These are phyloP conservation scores for Magnolia changhungtana DNA, from an alignment of 164 flowering plant species.

Conservation along the genomic window DNA sequence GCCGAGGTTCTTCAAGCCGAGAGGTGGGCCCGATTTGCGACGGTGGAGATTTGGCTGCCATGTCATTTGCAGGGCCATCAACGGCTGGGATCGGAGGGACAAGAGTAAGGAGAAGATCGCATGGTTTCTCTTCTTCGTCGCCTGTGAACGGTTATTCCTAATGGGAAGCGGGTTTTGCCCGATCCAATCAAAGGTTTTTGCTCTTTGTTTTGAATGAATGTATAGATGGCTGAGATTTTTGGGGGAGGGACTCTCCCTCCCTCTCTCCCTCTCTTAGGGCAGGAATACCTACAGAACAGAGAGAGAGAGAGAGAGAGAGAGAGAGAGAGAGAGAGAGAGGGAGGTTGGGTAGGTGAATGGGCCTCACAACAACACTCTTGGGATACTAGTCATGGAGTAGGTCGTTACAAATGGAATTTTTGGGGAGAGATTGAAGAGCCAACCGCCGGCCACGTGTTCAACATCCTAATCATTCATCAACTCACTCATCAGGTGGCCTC, in stretches of 20 bases:
- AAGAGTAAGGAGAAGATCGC: not conserved
- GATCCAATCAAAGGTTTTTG: not conserved
- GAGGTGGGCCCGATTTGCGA: conserved; percentile 41
- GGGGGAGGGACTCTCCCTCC: not conserved
- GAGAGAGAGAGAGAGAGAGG: no score
- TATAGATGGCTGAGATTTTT: not conserved
- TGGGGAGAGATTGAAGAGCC: no score
- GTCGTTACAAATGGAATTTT: no score
- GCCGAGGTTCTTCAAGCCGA: conserved; percentile 86
- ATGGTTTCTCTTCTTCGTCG: conserved; percentile 1
- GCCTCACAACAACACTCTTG: no score
- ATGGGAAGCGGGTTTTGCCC: no score
- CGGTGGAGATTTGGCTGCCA: conserved; percentile 63
- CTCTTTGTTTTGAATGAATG: not conserved
- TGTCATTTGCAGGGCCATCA: conserved; percentile 76
- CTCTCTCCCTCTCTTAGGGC: not conserved
- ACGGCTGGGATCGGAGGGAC: conserved; percentile 19
- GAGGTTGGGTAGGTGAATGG: no score
- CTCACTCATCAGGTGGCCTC: no score
- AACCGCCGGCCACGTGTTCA: no score
- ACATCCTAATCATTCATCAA: no score
- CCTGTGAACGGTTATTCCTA: not conserved
- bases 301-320: not conserved
- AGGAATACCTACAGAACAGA: not conserved
- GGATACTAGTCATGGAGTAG: no score